Conservation (phyloP, 1,284 basidiomycete genomes). For the Neotropicomus parvogracilis region DNA sequence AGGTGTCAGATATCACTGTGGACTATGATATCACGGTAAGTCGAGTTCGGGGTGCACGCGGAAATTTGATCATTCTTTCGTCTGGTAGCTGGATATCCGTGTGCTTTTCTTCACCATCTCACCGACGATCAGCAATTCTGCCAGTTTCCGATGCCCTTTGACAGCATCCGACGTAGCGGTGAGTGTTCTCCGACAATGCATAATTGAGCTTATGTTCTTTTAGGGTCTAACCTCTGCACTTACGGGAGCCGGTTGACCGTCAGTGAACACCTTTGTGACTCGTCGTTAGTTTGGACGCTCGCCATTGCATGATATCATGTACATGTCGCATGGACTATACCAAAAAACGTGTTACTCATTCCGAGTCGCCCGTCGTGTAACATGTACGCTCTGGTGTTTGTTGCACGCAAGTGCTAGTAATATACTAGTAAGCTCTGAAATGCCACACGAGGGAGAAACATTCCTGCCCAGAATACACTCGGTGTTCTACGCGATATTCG, state of each 20-base stretch:
- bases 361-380: background rate
- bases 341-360: background rate
- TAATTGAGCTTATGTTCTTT: conserved; percentile 10
- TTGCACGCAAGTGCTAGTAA: too few relatives aligned
- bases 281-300: conserved; percentile 10
- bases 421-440: conserved; percentile 1
- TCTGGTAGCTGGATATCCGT: conserved; percentile 53
- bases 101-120: conserved; percentile 67
- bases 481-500: conserved; percentile 87
- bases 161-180: conserved; percentile 30
- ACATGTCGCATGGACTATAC: conserved; percentile 21
- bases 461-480: conserved; percentile 80
- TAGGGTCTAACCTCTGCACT: conserved; percentile 19
- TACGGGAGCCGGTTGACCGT: conserved; percentile 7
- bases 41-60: background rate
- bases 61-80: conserved; percentile 13
- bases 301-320: conserved; percentile 7
- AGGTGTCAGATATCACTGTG: conserved; percentile 55
- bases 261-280: background rate
- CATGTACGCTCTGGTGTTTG: too few relatives aligned
- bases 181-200: background rate
- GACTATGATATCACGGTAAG: conserved; percentile 66
- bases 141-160: conserved; percentile 70
- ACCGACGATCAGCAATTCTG: conserved; percentile 63
- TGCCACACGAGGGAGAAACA: conserved; percentile 57